Evolutionary conservation across 1,284 basidiomycete species (phyloP).

Genomic region (Marasmius oreades): DNA sequence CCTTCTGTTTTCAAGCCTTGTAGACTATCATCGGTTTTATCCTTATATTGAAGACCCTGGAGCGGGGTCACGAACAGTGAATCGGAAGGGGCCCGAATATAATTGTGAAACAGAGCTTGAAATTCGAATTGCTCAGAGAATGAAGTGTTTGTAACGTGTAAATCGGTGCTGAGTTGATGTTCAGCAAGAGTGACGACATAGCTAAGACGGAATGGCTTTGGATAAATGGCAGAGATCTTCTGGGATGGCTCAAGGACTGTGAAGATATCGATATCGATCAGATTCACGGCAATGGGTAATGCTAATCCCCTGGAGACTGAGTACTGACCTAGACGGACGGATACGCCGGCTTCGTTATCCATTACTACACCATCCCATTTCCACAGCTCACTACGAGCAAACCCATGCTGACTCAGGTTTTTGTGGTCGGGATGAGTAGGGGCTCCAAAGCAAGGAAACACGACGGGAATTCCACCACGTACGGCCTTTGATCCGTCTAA

Average conservation of each 20-base stretch:
- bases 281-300: background rate
- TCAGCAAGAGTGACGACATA: slow-evolving; percentile 79
- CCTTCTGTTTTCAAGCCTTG: slow-evolving; percentile 59
- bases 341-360: slow-evolving; percentile 49
- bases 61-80: slow-evolving; percentile 59
- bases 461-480: slow-evolving; percentile 81
- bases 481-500: slow-evolving; percentile 69
- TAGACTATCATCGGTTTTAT: slow-evolving; percentile 69
- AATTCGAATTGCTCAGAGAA: slow-evolving; percentile 61
- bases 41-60: slow-evolving; percentile 61
- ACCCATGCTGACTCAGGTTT: slow-evolving; percentile 81
- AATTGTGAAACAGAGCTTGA: slow-evolving; percentile 86
- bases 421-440: slow-evolving; percentile 70
- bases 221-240: slow-evolving; percentile 54
- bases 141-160: slow-evolving; percentile 75
- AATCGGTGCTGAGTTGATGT: slow-evolving; percentile 72
- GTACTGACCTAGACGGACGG: slow-evolving; percentile 7
- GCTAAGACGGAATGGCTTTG: slow-evolving; percentile 61
- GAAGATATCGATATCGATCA: background rate
- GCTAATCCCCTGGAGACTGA: background rate
- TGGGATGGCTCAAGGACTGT: slow-evolving; percentile 62
- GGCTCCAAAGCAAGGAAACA: slow-evolving; percentile 84
- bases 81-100: slow-evolving; percentile 67
- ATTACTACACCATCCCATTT: slow-evolving; percentile 57
- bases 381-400: slow-evolving; percentile 77